Conservation (phyloP, 225 moss, liverwort and hornwort genomes). For the Climacium dendroides region DNA sequence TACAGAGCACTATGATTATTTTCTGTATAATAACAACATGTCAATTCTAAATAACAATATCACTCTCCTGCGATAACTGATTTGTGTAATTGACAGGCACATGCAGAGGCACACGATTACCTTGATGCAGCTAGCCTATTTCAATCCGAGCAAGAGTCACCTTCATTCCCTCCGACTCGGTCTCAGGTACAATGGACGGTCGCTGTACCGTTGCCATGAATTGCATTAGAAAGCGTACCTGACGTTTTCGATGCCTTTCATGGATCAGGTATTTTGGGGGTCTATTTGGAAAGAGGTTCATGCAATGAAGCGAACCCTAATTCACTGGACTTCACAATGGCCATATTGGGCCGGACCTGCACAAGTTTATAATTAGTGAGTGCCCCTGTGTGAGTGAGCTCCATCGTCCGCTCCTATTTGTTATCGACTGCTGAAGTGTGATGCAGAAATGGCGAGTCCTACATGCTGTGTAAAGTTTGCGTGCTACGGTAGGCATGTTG, state of each 20-base stretch:
- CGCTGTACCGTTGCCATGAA: no score
- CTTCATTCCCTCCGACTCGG: constrained; percentile 57
- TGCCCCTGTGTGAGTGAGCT: constrained; percentile 70
- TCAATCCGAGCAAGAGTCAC: constrained; percentile 54
- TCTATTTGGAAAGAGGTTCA: constrained; percentile 19
- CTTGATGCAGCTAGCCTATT: no score
- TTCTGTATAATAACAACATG: no score
- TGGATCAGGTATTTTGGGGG: constrained; percentile 41
- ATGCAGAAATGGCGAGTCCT: background rate
- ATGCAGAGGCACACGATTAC: constrained; percentile 65
- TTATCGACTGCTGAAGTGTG: background rate
- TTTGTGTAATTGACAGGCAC: constrained; percentile 50
- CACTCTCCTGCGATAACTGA: no score
- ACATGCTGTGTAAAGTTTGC: background rate
- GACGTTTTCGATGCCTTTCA: background rate
- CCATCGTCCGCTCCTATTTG: background rate
- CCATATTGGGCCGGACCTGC: constrained; percentile 46
- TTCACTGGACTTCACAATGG: constrained; percentile 75
- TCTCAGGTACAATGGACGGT: constrained; percentile 32
- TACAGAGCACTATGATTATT: no score
- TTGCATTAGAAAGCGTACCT: background rate
- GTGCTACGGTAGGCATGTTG: background rate
- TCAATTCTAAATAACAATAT: no score
- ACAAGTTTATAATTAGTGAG: constrained; percentile 61
- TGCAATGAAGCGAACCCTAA: constrained; percentile 66